These are phyloP conservation scores for Rhododendron mucronatum DNA, from an alignment of 148 eudicot species.

Conservation along the genomic window DNA sequence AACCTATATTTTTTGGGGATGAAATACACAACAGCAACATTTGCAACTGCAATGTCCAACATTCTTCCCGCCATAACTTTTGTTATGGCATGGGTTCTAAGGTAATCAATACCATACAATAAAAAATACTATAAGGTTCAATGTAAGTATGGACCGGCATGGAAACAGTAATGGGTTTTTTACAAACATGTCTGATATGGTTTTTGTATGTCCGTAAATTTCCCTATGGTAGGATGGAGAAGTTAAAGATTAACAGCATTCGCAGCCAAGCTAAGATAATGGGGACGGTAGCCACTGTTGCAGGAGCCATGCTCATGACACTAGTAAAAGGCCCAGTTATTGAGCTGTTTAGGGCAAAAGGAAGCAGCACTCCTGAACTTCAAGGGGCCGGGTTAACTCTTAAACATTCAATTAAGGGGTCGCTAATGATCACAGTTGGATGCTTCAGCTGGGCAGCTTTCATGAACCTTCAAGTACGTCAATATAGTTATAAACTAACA, in stretches of 20 bases:
- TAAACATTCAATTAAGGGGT: conserved; percentile 71
- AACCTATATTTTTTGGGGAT: conserved; percentile 77
- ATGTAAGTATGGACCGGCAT: neutral
- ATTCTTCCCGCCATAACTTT: conserved; percentile 88
- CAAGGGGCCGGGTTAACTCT: conserved; percentile 35
- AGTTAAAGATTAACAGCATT: conserved; percentile 50
- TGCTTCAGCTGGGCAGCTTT: conserved; percentile 93
- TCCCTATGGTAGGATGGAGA: conserved; percentile 51
- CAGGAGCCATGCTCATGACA: conserved; percentile 96
- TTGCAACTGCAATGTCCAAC: conserved; percentile 76
- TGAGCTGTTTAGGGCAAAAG: conserved; percentile 33
- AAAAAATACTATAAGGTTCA: neutral
- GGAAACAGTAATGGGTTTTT: neutral
- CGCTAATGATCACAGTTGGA: conserved; percentile 74
- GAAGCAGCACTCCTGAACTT: conserved; percentile 18
- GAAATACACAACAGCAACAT: conserved; percentile 85
- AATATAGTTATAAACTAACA: neutral
- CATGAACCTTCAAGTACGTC: conserved; percentile 63
- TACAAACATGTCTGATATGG: neutral
- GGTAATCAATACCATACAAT: conserved; percentile 24
- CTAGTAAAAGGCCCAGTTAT: conserved; percentile 63
- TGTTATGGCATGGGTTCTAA: conserved; percentile 68
- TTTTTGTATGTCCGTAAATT: neutral
- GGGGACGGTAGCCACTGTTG: conserved; percentile 72
- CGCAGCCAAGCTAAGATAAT: conserved; percentile 75